phyloP scores from a whole-genome alignment of 257 asterid species.

The Dorcoceras hygrometricum region DNA sequence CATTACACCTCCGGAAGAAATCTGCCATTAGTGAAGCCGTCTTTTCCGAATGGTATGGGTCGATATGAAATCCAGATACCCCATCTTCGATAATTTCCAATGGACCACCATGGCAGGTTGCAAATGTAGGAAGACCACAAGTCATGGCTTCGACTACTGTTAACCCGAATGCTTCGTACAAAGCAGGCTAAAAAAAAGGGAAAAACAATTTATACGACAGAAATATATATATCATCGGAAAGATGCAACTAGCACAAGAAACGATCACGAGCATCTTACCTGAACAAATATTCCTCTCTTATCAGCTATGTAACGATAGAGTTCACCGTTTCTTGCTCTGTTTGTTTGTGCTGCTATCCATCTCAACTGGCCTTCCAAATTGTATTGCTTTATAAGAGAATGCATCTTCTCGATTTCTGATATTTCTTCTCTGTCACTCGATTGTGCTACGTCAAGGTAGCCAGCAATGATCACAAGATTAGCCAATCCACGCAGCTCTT shows the following conservation, averaged over 20 bases:
- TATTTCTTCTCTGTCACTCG: slow-evolving; percentile 89
- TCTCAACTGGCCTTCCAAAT: slow-evolving; percentile 64
- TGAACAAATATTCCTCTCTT: slow-evolving; percentile 86
- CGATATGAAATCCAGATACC: slow-evolving; percentile 79
- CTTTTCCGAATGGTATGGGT: slow-evolving; percentile 87
- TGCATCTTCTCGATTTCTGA: slow-evolving; percentile 95
- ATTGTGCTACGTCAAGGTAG: slow-evolving; percentile 62
- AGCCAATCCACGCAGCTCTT: slow-evolving; percentile 64
- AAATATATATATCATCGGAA: too few species aligned
- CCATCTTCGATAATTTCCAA: slow-evolving; percentile 90
- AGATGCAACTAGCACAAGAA: background rate
- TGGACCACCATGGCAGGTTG: slow-evolving; percentile 95
- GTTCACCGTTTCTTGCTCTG: slow-evolving; percentile 88
- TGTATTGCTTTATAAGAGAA: slow-evolving; percentile 58
- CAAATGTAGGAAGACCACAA: slow-evolving; percentile 90
- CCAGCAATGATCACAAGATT: slow-evolving; percentile 96
- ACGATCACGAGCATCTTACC: slow-evolving; percentile 34
- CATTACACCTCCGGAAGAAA: slow-evolving; percentile 63
- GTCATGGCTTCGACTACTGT: slow-evolving; percentile 98
- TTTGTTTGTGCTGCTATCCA: slow-evolving; percentile 89
- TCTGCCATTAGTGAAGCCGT: slow-evolving; percentile 59
- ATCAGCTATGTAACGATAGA: slow-evolving; percentile 93
- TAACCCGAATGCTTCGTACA: slow-evolving; percentile 96
- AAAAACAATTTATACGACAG: background rate
- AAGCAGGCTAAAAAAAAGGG: slow-evolving; percentile 62